Evolutionary conservation across 2,329 filamentous ascomycete genomes (phyloP).

Genomic region (Phialophora macrospora): DNA sequence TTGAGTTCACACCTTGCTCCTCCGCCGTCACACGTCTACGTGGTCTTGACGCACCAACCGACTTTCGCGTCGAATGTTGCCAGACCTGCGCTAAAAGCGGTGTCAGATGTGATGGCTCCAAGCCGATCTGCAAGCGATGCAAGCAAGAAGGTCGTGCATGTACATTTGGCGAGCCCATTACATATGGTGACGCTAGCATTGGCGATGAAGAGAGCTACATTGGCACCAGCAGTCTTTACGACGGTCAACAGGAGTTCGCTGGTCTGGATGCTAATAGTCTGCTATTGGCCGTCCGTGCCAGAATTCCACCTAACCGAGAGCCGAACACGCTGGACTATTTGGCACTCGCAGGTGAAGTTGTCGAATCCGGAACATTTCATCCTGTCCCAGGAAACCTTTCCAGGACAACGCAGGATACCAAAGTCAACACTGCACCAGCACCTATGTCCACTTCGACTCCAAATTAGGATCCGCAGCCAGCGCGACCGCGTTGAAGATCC

Average conservation of each 20-base stretch:
- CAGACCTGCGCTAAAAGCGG: slow-evolving; percentile 2
- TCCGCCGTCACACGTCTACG: not conserved
- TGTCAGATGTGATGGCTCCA: slow-evolving; percentile 14
- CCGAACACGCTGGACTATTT: slow-evolving; percentile 11
- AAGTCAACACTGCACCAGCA: not conserved
- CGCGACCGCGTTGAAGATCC: not conserved
- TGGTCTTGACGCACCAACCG: not conserved
- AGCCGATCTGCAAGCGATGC: slow-evolving; percentile 17
- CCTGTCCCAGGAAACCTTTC: not conserved
- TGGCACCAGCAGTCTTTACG: not conserved
- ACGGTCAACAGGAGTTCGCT: not conserved
- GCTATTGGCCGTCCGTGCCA: not conserved
- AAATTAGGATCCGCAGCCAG: not conserved
- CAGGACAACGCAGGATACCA: not conserved
- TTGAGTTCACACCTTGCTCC: not conserved
- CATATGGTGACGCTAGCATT: not conserved
- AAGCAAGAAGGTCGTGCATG: not conserved
- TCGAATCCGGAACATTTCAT: slow-evolving; percentile 4
- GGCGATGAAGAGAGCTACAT: not conserved
- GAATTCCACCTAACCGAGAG: not conserved
- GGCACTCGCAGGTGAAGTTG: slow-evolving; percentile 11
- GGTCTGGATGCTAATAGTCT: not conserved
- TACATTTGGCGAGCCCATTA: not conserved
- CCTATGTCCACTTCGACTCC: not conserved
- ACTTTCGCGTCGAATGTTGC: slow-evolving; percentile 1